phyloP scores from a whole-genome alignment of 768 basidiomycete species.

The Lyophyllum atratum region DNA sequence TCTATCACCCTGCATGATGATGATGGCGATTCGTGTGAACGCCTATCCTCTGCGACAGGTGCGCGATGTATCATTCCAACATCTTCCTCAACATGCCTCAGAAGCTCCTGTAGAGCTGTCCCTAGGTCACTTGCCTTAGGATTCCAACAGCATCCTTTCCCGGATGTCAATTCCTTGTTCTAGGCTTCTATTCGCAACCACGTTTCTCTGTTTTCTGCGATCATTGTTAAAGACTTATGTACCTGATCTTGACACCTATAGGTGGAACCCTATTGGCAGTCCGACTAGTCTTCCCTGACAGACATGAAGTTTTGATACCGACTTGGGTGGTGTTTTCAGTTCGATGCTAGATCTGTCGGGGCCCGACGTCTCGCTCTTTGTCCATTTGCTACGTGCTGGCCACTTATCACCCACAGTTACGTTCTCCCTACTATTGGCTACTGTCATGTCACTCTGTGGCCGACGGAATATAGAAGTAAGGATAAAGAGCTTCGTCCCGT shows the following conservation, averaged over 20 bases:
- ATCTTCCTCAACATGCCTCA: background rate
- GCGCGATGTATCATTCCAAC: background rate
- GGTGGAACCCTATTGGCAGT: too few relatives aligned
- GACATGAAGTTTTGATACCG: too few relatives aligned
- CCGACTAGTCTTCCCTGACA: too few relatives aligned
- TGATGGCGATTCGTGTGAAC: background rate
- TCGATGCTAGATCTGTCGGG: too few relatives aligned
- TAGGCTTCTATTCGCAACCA: background rate
- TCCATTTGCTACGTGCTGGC: background rate
- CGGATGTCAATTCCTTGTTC: background rate
- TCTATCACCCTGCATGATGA: background rate
- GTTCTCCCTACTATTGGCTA: background rate
- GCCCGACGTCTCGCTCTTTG: background rate
- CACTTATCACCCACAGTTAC: background rate
- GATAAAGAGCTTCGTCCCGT: background rate
- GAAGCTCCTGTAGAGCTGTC: background rate
- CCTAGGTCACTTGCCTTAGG: background rate
- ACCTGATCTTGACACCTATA: background rate
- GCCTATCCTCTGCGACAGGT: background rate
- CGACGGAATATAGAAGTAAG: background rate
- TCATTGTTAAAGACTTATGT: background rate
- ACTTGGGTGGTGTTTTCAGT: too few relatives aligned
- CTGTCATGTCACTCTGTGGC: background rate
- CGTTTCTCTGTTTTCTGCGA: too few relatives aligned
- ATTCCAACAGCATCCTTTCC: background rate